A percentile compares a stretch with the other conserved stretches of the same genome.
These are phyloP conservation scores for Misopates orontium DNA, from an alignment of 257 asterid genomes.

Conservation along the genomic window DNA sequence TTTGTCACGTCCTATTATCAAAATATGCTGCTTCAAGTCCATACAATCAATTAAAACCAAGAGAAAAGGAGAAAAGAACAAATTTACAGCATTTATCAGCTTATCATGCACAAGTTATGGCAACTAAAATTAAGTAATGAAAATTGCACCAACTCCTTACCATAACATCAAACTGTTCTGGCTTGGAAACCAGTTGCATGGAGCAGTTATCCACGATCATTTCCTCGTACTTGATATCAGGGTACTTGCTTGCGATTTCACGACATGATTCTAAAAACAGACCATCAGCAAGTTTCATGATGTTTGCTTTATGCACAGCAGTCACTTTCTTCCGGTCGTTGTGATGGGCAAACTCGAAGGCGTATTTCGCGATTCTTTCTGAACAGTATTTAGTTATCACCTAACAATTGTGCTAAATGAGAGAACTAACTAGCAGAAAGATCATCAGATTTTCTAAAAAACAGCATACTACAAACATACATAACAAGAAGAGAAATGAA, in stretches of 20 bases:
- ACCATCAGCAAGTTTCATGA: conserved; percentile 99
- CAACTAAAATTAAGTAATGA: not conserved
- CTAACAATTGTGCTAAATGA: conserved; percentile 51
- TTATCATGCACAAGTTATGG: no score
- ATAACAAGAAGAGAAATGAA: not conserved
- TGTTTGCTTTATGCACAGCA: conserved; percentile 98
- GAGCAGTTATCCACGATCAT: conserved; percentile 98
- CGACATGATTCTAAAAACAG: conserved; percentile 93
- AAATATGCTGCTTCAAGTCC: no score
- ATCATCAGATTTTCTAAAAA: not conserved
- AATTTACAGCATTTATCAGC: no score
- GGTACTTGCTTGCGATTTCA: conserved; percentile 90
- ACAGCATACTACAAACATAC: not conserved
- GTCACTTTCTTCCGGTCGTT: conserved; percentile 92
- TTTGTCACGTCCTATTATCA: no score
- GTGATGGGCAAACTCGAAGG: conserved; percentile 96
- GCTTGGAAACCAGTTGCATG: conserved; percentile 99
- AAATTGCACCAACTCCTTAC: conserved; percentile 37
- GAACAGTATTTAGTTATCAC: conserved; percentile 97
- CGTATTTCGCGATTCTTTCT: conserved; percentile 91
- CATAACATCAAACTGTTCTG: conserved; percentile 98
- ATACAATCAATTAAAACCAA: not conserved
- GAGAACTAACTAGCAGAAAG: conserved; percentile 26
- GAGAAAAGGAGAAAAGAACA: not conserved
- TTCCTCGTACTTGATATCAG: conserved; percentile 79